Base-by-base conservation (phyloP, 257 asterid genomes). In the Petunia axillaris region DNA sequence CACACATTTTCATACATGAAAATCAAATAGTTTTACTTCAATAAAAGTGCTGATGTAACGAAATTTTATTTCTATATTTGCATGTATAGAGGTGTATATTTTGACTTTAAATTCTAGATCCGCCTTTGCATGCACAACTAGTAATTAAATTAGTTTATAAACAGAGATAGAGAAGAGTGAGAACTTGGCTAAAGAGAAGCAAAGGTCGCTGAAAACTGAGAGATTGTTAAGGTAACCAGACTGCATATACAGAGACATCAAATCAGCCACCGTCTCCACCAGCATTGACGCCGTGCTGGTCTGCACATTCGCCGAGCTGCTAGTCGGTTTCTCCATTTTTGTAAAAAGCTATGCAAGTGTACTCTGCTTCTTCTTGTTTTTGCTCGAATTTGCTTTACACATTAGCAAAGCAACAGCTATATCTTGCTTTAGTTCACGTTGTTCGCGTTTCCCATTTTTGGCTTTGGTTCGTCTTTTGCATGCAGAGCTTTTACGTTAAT, bases 111-210 rank as follows among this genome's bases (percentile, higher is more conserved):
- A 13, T 64, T 64, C 0, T 39, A 38, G 11, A 64, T 64, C 55
- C 2, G 14, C 1, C 15, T 52, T 13, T 3, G 5, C 10, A 6
- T 5, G 4, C 38, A 59, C 2, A 3, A 15, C 5, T 4, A 59
- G 53, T 10, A 59, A 46, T 2, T 10, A 3, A 16, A 10, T 13
- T 11, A 6, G 37, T 6, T 37, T 15, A 8, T 2, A 25, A 65
- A 44, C n/a, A 64, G 44, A 48, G 2, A 37, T 15, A 50, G 38
- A 64, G 48, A 64, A 65, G 74, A 65, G 6, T 7, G 40, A 16
- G 74, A 7, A 81, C 84, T 75, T 63, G 46, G 67, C 84, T 59
- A 81, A 39, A 36, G 80, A 73, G 43, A n/a, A 4, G 80, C 66
- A 81, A 48, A 81, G 55, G 41, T 64, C 43, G 8, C 38, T 1